Percentiles rank a stretch among this genome's conserved stretches.
Conservation (phyloP, 2,329 filamentous ascomycete species). For the Penicillium psychrosexuale region DNA sequence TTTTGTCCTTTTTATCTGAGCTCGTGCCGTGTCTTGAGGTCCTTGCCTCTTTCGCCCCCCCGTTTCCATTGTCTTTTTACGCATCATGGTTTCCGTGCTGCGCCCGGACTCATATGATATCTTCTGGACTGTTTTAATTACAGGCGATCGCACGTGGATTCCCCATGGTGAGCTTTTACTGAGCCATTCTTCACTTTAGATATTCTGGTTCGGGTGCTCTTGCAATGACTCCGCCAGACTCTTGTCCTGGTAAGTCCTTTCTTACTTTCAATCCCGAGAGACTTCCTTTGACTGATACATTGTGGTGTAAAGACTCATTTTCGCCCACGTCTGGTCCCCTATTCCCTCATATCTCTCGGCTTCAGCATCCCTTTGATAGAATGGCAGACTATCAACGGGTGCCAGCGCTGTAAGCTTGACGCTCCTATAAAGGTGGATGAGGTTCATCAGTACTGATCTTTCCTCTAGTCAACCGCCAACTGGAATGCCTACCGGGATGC, state of each 20-base stretch:
- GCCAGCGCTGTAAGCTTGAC: slow-evolving; percentile 39
- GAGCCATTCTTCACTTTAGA: slow-evolving; percentile 36
- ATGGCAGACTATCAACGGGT: slow-evolving; percentile 40
- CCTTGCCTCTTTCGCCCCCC: slow-evolving; percentile 14
- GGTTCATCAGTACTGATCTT: slow-evolving; percentile 14
- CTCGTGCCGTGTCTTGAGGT: slow-evolving; percentile 14
- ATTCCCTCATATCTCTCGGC: slow-evolving; percentile 32
- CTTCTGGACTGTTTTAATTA: slow-evolving; percentile 11
- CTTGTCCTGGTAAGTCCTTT: slow-evolving; percentile 51
- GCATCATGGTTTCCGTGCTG: slow-evolving; percentile 20
- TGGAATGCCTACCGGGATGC: slow-evolving; percentile 44
- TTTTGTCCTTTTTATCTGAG: slow-evolving; percentile 18
- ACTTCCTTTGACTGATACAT: slow-evolving; percentile 19
- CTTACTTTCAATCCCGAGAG: not conserved
- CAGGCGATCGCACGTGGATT: slow-evolving; percentile 7
- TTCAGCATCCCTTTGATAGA: slow-evolving; percentile 35
- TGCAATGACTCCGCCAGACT: slow-evolving; percentile 51
- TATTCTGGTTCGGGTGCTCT: slow-evolving; percentile 51
- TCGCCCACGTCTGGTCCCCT: slow-evolving; percentile 32
- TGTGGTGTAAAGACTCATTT: slow-evolving; percentile 30
- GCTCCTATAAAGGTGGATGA: not conserved
- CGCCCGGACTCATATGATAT: slow-evolving; percentile 9
- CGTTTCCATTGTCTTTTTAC: slow-evolving; percentile 16
- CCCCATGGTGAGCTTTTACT: slow-evolving; percentile 23
- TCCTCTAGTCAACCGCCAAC: slow-evolving; percentile 46